Evolutionary conservation across 495 filamentous ascomycete genomes (phyloP).

Genomic region (Lichenothelia convexa): DNA sequence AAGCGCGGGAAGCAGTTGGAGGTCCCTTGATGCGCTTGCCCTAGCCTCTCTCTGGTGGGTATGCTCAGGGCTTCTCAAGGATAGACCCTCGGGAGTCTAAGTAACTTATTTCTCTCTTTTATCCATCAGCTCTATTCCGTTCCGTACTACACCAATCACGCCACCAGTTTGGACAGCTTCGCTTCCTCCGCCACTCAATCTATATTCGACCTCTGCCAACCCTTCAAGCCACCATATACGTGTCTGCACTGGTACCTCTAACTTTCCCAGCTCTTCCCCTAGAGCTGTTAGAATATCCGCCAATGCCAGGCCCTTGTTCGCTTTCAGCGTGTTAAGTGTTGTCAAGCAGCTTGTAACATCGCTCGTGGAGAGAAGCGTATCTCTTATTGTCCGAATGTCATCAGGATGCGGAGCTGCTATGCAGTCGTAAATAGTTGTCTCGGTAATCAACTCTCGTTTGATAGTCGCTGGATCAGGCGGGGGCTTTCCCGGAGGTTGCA

Average conservation of each 20-base stretch:
- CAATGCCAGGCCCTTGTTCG: constrained; percentile 70
- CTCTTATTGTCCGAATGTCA: constrained; percentile 69
- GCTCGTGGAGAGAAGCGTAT: constrained; percentile 60
- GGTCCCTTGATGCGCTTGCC: too few species aligned
- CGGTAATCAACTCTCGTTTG: constrained; percentile 68
- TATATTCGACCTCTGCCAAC: constrained; percentile 79
- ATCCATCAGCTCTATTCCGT: constrained; percentile 61
- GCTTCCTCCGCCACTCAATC: constrained; percentile 74
- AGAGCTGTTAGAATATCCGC: constrained; percentile 83
- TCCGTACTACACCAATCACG: constrained; percentile 72
- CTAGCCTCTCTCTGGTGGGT: too few species aligned
- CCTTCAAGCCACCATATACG: constrained; percentile 85
- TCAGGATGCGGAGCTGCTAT: constrained; percentile 86
- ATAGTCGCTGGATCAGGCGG: constrained; percentile 28
- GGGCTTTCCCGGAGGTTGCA: constrained; percentile 29
- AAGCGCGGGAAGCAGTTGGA: too few species aligned
- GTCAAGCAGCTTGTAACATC: constrained; percentile 76
- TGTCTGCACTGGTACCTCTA: constrained; percentile 74
- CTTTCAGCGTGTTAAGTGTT: constrained; percentile 72
- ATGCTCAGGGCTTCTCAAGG: too few species aligned
- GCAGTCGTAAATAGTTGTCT: constrained; percentile 87
- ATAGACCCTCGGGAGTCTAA: too few species aligned
- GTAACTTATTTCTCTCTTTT: constrained; percentile 15
- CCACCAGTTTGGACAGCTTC: constrained; percentile 85
- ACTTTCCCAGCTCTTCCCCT: constrained; percentile 57